phyloP scores from a whole-genome alignment of 2,329 filamentous ascomycete genomes.

The Tolypocladium ophioglossoides region DNA sequence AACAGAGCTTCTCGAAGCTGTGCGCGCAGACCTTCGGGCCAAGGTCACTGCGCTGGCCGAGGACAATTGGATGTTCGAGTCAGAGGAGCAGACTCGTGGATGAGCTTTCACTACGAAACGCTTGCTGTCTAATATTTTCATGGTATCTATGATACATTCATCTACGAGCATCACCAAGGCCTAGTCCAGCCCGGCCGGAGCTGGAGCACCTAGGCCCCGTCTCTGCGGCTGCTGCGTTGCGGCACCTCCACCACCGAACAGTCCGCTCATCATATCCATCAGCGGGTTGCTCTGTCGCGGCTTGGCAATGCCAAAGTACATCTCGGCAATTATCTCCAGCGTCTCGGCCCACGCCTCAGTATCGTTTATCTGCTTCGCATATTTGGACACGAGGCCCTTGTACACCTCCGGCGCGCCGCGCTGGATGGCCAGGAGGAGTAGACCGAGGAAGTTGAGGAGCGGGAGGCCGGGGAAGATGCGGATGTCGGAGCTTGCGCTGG shows the following conservation, averaged over 20 bases:
- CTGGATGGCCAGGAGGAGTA: conserved; percentile 76
- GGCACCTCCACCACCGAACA: conserved; percentile 68
- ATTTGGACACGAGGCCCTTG: conserved; percentile 72
- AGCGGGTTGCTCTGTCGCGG: conserved; percentile 85
- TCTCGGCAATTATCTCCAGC: conserved; percentile 80
- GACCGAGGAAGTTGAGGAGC: conserved; percentile 86
- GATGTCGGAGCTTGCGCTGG: conserved; percentile 59
- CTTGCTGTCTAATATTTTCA: neutral
- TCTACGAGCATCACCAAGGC: conserved; percentile 3
- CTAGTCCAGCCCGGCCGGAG: conserved; percentile 49
- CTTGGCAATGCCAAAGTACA: conserved; percentile 90
- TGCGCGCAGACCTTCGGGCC: conserved; percentile 58
- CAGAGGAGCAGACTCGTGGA: conserved; percentile 42
- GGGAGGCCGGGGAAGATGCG: conserved; percentile 84
- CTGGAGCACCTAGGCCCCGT: conserved; percentile 37
- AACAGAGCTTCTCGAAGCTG: conserved; percentile 58
- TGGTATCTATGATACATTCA: conserved; percentile 3
- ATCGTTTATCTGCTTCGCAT: conserved; percentile 68
- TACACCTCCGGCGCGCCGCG: conserved; percentile 70
- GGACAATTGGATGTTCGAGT: conserved; percentile 87
- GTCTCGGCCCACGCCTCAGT: conserved; percentile 69
- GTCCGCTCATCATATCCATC: conserved; percentile 95
- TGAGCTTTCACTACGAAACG: conserved; percentile 17
- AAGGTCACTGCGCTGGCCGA: conserved; percentile 67
- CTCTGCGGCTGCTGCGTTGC: conserved; percentile 29